Percentiles rank a stretch among this genome's conserved stretches.
Conservation (phyloP, 768 basidiomycete genomes). For the Psilocybe azurescens region DNA sequence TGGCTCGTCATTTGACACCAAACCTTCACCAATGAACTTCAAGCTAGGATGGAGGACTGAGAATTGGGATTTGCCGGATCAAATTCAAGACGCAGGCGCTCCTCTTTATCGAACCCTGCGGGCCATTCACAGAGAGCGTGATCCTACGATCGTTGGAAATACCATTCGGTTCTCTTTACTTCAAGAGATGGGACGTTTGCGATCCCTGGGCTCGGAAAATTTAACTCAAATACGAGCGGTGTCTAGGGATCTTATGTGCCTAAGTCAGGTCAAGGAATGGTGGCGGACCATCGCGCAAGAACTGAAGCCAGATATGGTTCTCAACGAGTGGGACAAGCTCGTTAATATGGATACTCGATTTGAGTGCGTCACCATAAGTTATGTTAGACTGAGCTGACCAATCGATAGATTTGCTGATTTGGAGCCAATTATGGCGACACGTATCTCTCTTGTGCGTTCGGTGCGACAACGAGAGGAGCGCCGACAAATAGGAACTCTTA, state of each 20-base stretch:
- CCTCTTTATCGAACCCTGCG: slow-evolving; percentile 81
- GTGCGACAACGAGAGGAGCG: slow-evolving; percentile 71
- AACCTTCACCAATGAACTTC: slow-evolving; percentile 63
- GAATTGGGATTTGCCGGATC: slow-evolving; percentile 91
- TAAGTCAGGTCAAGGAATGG: slow-evolving; percentile 80
- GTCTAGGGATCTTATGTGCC: slow-evolving; percentile 76
- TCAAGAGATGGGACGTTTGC: slow-evolving; percentile 69
- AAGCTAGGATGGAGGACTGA: slow-evolving; percentile 93
- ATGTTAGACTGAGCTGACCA: slow-evolving; percentile 8
- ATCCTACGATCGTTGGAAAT: slow-evolving; percentile 49
- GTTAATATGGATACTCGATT: slow-evolving; percentile 57
- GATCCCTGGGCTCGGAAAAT: slow-evolving; percentile 75
- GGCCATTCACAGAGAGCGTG: slow-evolving; percentile 82
- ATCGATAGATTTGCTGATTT: slow-evolving; percentile 68
- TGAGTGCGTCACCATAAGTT: slow-evolving; percentile 74
- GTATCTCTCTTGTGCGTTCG: slow-evolving; percentile 81
- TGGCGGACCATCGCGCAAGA: slow-evolving; percentile 40
- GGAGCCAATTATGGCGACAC: slow-evolving; percentile 82
- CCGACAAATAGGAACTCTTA: slow-evolving; percentile 75
- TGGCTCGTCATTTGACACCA: slow-evolving; percentile 27
- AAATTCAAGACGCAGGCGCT: slow-evolving; percentile 49
- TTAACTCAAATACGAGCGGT: slow-evolving; percentile 76
- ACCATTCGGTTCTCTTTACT: slow-evolving; percentile 56
- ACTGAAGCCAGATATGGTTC: slow-evolving; percentile 36
- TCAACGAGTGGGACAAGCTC: slow-evolving; percentile 47